These are phyloP conservation scores for Grosmannia penicillata DNA, from an alignment of 2,329 filamentous ascomycete genomes.

Conservation along the genomic window DNA sequence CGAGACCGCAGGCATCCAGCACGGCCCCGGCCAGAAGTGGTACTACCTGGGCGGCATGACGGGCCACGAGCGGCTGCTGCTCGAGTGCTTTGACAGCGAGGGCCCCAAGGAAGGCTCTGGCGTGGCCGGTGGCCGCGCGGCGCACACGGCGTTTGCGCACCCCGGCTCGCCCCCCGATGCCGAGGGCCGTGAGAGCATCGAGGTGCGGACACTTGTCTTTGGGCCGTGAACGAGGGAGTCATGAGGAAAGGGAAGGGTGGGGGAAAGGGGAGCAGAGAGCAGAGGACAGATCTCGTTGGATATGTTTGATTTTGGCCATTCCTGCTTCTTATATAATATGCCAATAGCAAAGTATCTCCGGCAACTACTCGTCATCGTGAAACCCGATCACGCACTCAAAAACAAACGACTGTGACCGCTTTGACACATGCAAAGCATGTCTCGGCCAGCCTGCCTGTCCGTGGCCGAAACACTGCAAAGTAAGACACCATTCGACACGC, in stretches of 20 bases:
- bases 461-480: too few relatives aligned
- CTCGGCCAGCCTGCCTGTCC: too few relatives aligned
- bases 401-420: too few relatives aligned
- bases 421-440: too few relatives aligned
- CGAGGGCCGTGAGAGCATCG: slow-evolving; percentile 70
- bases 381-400: too few relatives aligned
- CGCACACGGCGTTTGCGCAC: slow-evolving; percentile 71
- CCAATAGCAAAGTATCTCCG: too few relatives aligned
- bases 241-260: background rate
- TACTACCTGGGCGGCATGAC: slow-evolving; percentile 70
- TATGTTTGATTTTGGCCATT: too few relatives aligned
- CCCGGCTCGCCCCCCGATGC: slow-evolving; percentile 55
- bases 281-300: too few relatives aligned
- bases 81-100: slow-evolving; percentile 67
- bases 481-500: too few relatives aligned
- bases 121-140: slow-evolving; percentile 40
- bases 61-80: slow-evolving; percentile 53
- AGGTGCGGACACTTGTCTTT: slow-evolving; percentile 77
- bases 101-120: slow-evolving; percentile 29
- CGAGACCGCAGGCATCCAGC: slow-evolving; percentile 56
- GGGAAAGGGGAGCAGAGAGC: background rate
- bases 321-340: too few relatives aligned
- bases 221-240: slow-evolving; percentile 28
- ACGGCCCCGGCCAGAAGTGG: slow-evolving; percentile 53
- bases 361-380: too few relatives aligned